Percentiles rank a stretch among this genome's conserved stretches.
These are phyloP conservation scores for Trichoderma cornu-damae DNA, from an alignment of 2,329 filamentous ascomycete genomes.

Conservation along the genomic window DNA sequence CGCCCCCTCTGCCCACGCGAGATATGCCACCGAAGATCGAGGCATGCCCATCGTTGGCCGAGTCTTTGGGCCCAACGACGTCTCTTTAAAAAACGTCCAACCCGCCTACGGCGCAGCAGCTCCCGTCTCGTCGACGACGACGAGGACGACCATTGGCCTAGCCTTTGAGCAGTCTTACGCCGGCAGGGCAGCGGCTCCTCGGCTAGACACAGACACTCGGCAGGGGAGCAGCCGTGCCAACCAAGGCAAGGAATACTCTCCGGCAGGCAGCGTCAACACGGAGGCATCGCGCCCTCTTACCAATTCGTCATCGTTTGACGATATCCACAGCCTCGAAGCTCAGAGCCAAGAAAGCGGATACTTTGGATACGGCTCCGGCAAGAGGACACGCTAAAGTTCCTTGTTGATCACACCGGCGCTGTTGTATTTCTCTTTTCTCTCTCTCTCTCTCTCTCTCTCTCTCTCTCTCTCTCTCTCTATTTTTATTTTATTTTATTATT, in stretches of 20 bases:
- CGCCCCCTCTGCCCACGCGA: constrained; percentile 25
- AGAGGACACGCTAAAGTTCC: neutral
- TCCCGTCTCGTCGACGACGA: neutral
- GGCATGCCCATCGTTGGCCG: constrained; percentile 26
- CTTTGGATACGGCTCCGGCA: constrained; percentile 16
- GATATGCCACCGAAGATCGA: constrained; percentile 29
- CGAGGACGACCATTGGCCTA: constrained; percentile 16
- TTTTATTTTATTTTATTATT: neutral
- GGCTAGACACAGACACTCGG: constrained; percentile 6
- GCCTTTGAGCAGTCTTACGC: constrained; percentile 22
- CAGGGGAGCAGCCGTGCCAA: constrained; percentile 36
- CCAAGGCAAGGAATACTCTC: constrained; percentile 25
- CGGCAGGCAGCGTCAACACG: constrained; percentile 25
- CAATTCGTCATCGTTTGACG: constrained; percentile 25
- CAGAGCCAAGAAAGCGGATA: constrained; percentile 28
- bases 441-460: neutral
- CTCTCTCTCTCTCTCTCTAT: neutral
- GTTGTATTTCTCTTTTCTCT: neutral
- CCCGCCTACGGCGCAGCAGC: constrained; percentile 19
- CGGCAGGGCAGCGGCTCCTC: neutral
- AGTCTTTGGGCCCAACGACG: constrained; percentile 34
- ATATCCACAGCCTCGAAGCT: constrained; percentile 31
- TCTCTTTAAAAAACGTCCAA: constrained; percentile 32
- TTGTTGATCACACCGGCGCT: too few species aligned
- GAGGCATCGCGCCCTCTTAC: constrained; percentile 18